Evolutionary conservation across 2,329 filamentous ascomycete genomes (phyloP).

Genomic region (Pezicula rhizophila): DNA sequence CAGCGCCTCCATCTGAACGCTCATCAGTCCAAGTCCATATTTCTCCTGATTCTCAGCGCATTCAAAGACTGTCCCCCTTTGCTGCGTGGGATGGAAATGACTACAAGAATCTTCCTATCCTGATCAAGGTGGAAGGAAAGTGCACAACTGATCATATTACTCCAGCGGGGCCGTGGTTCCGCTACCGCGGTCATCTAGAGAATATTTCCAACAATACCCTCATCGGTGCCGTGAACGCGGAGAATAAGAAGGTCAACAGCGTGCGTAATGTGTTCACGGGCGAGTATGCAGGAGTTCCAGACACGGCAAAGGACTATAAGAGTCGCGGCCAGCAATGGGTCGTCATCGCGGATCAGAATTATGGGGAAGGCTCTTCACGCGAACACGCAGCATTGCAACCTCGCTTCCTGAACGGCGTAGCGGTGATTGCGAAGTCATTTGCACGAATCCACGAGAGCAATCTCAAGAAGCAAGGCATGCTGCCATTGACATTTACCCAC

Average conservation of each 20-base stretch:
- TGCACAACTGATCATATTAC: slow-evolving; percentile 97
- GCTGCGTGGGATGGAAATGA: slow-evolving; percentile 88
- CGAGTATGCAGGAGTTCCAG: slow-evolving; percentile 82
- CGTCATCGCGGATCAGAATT: slow-evolving; percentile 99
- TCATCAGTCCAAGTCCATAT: slow-evolving; percentile 69
- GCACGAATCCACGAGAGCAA: slow-evolving; percentile 99
- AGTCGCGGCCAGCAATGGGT: slow-evolving; percentile 93
- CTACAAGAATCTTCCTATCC: slow-evolving; percentile 72
- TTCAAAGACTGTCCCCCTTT: slow-evolving; percentile 88
- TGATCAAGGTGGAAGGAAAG: slow-evolving; percentile 96
- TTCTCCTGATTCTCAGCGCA: slow-evolving; percentile 83
- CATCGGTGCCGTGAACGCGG: slow-evolving; percentile 93
- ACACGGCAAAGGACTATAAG: slow-evolving; percentile 97
- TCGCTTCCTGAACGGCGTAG: slow-evolving; percentile 90
- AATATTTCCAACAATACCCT: slow-evolving; percentile 99
- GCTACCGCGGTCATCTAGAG: slow-evolving; percentile 97
- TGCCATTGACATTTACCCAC: slow-evolving; percentile 90
- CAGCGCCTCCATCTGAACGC: slow-evolving; percentile 83
- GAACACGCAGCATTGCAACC: slow-evolving; percentile 98
- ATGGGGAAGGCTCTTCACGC: slow-evolving; percentile 94
- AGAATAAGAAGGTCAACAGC: slow-evolving; percentile 97
- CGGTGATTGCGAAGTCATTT: slow-evolving; percentile 92
- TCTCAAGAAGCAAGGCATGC: slow-evolving; percentile 99
- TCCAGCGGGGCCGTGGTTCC: slow-evolving; percentile 94
- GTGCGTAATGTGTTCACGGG: slow-evolving; percentile 84